Evolutionary conservation across 495 filamentous ascomycete genomes (phyloP), one percentile per base, ranked within the genome.

Genomic region (Tetracladium setigerum): DNA sequence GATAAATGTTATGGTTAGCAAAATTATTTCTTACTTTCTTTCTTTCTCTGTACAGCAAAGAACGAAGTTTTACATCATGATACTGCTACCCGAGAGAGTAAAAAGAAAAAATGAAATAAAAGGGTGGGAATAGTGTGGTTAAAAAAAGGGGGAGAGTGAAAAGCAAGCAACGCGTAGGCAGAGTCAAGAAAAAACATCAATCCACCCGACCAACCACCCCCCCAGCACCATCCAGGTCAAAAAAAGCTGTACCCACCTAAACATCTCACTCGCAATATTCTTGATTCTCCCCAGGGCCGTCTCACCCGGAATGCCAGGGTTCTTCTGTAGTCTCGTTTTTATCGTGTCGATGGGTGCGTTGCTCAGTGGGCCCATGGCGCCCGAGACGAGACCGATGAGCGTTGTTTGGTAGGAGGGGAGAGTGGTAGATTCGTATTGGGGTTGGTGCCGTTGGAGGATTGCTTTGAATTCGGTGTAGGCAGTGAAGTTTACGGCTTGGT

Each of bases 291-390:
- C 72, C 38, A 91, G 58, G 19, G 90, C 89, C 1, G 78, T 83
- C 56, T 90, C 82, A 12, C 92, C 94, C 16, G 79, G 74, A 67
- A 84, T 77, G 1, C 82, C 88, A 9, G 87, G 87, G 47, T 79
- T 94, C 67, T 86, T 91, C 69, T 99, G 92, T 59, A 99, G 69
- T 10, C 92, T 71, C 19, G 92, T 99, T 79, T 99, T 98, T 70
- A 99, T 97, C 35, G 92, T 99, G 63, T 99, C 92, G 62, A 99
- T 97, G 14, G 92, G 92, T 5, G 92, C 92, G 64, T 99, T 99
- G 50, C 83, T 88, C 54, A 99, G 73, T 36, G 92, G 92, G 0
- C 92, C 92, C 77, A 97, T 92, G 33, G 94, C 92, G 49, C 92
- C 92, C 42, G 81, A 87, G 32, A 97, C 82, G 32, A 99, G 73